Evolutionary conservation across 2,329 filamentous ascomycete species (phyloP).

Genomic region (Blastomyces emzantsi): DNA sequence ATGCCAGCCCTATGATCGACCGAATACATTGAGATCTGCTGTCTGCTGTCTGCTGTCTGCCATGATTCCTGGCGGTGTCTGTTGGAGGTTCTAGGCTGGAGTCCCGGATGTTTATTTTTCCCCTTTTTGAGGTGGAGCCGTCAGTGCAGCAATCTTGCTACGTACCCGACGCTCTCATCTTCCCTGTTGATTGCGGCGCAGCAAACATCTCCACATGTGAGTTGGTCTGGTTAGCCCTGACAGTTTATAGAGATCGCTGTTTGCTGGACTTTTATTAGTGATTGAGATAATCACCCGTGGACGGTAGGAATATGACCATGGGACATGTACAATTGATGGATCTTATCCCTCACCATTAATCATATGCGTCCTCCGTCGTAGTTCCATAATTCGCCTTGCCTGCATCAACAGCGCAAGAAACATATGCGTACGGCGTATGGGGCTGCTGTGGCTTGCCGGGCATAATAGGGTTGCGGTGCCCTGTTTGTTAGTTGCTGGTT

Average conservation of each 20-base stretch:
- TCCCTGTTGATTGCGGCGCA: slow-evolving; percentile 3
- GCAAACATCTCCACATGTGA: background rate
- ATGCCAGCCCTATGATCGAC: background rate
- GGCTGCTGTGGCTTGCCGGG: background rate
- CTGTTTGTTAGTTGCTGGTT: background rate
- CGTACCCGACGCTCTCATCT: background rate
- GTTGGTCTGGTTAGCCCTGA: background rate
- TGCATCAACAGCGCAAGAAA: background rate
- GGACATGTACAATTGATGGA: background rate
- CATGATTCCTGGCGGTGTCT: background rate
- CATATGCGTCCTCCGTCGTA: background rate
- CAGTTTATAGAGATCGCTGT: background rate
- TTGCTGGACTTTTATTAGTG: background rate
- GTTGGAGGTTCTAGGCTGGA: background rate
- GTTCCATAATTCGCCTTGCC: background rate
- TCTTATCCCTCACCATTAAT: too few species aligned
- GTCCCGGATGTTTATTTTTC: background rate
- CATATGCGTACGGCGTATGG: background rate
- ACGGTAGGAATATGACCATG: background rate
- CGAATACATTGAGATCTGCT: background rate
- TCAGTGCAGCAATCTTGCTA: background rate
- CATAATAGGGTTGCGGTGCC: background rate
- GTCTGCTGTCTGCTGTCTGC: background rate
- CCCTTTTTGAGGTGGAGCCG: background rate
- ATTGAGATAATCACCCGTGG: background rate